Base-by-base conservation (phyloP, 2,329 filamentous ascomycete species). In the Endocalyx cinctus region DNA sequence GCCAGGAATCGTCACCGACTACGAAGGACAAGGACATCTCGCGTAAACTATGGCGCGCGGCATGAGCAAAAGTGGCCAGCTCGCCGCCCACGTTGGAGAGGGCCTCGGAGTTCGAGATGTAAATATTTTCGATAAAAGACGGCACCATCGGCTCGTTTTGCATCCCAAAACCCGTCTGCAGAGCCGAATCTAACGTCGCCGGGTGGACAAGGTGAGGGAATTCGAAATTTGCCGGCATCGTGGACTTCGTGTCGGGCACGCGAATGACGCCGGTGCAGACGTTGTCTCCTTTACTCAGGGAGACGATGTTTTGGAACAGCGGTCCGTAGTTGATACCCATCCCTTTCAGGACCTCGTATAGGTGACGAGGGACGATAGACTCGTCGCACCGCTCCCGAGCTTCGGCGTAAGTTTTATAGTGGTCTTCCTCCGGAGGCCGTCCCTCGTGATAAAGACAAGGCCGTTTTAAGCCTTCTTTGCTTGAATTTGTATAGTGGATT, bases 171-270 rank as follows among this genome's bases (percentile, higher is more conserved):
- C 17, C 19, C 7, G 31, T 14, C 34, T 79, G 75, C 16, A 79
- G 66, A 51, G 77, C 67, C 3, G 69, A 56, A 42, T 79, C 75
- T 10, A 79, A 57, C 0, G 74, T 76, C 4, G 70, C 65, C 0
- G 75, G 75, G 41, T 79, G 75, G n/a, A 79, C 64, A 5, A 76
- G 36, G 41, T 77, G 70, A 4, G 65, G 58, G 38, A 66, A 76
- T 46, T 77, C 73, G 33, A 69, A 75, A 11, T 63, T 53, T 25
- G 58, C 59, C 0, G 73, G 74, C 74, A 78, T 78, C 27, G 58
- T 62, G 3, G 64, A 56, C 42, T 55, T 66, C 2, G 72, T 77
- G 41, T 75, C 63, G 0, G 70, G 67, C 5, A 74, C 56, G 6
- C 51, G 48, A 5, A 75, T 49, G 3, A 52, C 57, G 32, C 57